Conservation (phyloP, 176 grass and related monocot genomes). For the Juncus inflexus region DNA sequence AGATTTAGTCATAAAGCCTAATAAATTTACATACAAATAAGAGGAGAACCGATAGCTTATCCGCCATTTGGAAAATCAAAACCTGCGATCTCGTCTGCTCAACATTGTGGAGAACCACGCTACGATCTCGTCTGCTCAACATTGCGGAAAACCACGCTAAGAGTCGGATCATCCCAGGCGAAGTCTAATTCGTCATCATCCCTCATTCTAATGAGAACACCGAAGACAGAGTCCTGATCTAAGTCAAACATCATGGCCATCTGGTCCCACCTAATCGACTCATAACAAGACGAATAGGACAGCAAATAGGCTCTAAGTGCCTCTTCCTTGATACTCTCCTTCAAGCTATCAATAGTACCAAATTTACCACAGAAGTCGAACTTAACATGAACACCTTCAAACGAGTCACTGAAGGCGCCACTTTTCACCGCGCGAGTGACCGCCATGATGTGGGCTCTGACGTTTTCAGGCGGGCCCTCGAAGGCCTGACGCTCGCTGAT, state of each 20-base stretch:
- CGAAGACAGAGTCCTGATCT: constrained; percentile 47
- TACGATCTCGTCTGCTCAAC: too few species aligned
- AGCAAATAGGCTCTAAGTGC: constrained; percentile 75
- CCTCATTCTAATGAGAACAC: constrained; percentile 54
- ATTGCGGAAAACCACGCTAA: constrained; percentile 23
- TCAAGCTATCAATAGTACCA: too few species aligned
- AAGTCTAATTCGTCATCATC: too few species aligned
- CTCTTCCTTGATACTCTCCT: constrained; percentile 74
- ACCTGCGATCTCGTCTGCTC: constrained; percentile 71
- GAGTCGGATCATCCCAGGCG: constrained; percentile 69
- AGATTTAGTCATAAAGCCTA: too few species aligned
- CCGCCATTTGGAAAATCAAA: constrained; percentile 69
- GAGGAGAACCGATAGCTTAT: constrained; percentile 56
- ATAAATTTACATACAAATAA: too few species aligned
- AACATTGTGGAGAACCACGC: constrained; percentile 51
- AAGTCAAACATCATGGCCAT: constrained; percentile 74
- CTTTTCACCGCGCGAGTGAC: constrained; percentile 59
- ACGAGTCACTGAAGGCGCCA: constrained; percentile 59
- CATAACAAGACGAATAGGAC: constrained; percentile 50
- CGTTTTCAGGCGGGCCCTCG: constrained; percentile 71
- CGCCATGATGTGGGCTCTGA: constrained; percentile 76
- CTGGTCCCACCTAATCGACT: constrained; percentile 58
- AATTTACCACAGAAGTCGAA: too few species aligned
- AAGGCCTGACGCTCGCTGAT: constrained; percentile 76
- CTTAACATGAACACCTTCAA: constrained; percentile 34